Percentiles rank a stretch among this genome's conserved stretches.
These are phyloP conservation scores for Aleurites moluccanus DNA, from an alignment of 441 rosid genomes.

Conservation along the genomic window DNA sequence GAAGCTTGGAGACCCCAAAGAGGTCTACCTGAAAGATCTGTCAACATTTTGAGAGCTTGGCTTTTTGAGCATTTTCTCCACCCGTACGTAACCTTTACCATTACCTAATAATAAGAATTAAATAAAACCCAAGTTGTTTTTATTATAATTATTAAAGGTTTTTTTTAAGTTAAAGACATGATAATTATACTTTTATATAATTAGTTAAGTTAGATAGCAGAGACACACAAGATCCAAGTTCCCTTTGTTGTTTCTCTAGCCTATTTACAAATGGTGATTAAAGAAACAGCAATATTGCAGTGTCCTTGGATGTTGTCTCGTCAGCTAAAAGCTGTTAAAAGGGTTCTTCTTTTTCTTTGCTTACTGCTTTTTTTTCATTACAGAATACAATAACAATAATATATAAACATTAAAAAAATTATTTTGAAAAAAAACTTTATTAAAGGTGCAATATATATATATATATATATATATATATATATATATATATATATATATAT, in stretches of 20 bases:
- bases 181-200: neutral
- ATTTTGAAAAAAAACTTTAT: conserved; percentile 10
- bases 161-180: neutral
- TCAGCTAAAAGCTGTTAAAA: conserved; percentile 47
- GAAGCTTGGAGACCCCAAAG: conserved; percentile 98
- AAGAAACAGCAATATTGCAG: conserved; percentile 37
- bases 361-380: conserved; percentile 16
- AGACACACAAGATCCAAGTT: conserved; percentile 32
- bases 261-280: conserved; percentile 22
- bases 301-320: conserved; percentile 50
- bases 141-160: neutral
- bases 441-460: conserved; percentile 24
- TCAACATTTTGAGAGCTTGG: conserved; percentile 92
- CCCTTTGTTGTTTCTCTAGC: conserved; percentile 20
- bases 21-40: conserved; percentile 93
- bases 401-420: too few species aligned
- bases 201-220: conserved; percentile 13
- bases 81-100: conserved; percentile 64
- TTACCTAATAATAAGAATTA: conserved; percentile 1
- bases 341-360: conserved; percentile 20
- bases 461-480: too few species aligned
- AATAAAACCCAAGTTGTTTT: neutral
- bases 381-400: neutral
- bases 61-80: conserved; percentile 97
- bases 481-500: too few species aligned